phyloP scores from a whole-genome alignment of 2,329 filamentous ascomycete species.

The Penicillium sp. region DNA sequence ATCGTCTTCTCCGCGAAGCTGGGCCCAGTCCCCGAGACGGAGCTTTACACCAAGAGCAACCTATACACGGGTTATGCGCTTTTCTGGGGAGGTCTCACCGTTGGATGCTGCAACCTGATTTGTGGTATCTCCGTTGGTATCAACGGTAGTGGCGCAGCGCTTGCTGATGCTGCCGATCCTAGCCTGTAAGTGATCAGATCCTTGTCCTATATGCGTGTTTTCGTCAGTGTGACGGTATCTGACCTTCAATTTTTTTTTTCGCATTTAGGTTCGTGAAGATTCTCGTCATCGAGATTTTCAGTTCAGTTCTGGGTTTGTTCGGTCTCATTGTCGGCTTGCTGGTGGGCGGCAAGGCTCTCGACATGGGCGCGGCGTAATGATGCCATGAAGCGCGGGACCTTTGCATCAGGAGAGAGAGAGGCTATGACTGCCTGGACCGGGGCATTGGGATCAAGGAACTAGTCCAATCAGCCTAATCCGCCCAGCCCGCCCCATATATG shows the following conservation, averaged over 20 bases:
- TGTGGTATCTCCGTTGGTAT: conserved; percentile 97
- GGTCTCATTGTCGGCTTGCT: conserved; percentile 93
- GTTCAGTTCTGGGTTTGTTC: conserved; percentile 93
- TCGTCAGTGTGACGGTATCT: conserved; percentile 4
- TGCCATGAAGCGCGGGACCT: neutral
- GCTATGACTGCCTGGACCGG: conserved; percentile 16
- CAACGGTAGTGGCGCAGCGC: conserved; percentile 93
- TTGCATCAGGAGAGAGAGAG: conserved; percentile 8
- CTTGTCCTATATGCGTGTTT: neutral
- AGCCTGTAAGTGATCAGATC: conserved; percentile 65
- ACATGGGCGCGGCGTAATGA: conserved; percentile 55
- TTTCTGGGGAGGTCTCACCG: conserved; percentile 94
- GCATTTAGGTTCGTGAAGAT: conserved; percentile 87
- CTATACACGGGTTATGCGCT: conserved; percentile 95
- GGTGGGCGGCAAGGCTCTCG: conserved; percentile 76
- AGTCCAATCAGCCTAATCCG: neutral
- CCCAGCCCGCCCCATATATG: neutral
- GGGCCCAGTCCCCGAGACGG: conserved; percentile 61
- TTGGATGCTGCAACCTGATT: conserved; percentile 92
- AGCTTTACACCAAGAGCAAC: conserved; percentile 71
- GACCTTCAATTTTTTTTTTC: neutral
- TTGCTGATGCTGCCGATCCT: conserved; percentile 92
- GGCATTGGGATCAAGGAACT: conserved; percentile 9
- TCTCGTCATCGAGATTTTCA: conserved; percentile 98
- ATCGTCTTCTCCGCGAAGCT: conserved; percentile 96